Evolutionary conservation across 164 flowering plant species (phyloP).

Genomic region (Santalum album): DNA sequence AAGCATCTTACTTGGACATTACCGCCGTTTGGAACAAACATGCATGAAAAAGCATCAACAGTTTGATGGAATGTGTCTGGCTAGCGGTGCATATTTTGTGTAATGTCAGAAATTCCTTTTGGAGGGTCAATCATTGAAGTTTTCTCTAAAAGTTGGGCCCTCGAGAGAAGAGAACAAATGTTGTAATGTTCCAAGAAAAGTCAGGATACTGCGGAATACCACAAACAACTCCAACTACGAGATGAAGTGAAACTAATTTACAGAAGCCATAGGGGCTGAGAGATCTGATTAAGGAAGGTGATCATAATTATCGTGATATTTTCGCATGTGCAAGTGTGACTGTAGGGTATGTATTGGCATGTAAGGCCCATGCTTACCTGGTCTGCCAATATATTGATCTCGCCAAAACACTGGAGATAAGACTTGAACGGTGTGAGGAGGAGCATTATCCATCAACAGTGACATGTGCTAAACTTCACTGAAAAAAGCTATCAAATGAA

Average conservation of each 20-base stretch:
- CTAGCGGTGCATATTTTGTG: slow-evolving; percentile 6
- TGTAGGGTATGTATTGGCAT: too few relatives aligned
- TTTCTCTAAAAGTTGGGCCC: slow-evolving; percentile 7
- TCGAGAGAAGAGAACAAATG: background rate
- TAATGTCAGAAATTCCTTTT: slow-evolving; percentile 12
- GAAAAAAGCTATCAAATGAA: background rate
- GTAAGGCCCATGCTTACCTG: too few relatives aligned
- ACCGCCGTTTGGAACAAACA: slow-evolving; percentile 10
- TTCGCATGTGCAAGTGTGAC: too few relatives aligned
- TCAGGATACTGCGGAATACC: too few relatives aligned
- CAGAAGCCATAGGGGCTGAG: too few relatives aligned
- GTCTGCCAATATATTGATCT: too few relatives aligned
- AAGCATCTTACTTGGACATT: background rate
- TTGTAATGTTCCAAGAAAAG: background rate
- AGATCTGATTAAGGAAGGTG: too few relatives aligned
- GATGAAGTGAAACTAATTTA: too few relatives aligned
- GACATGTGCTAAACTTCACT: background rate
- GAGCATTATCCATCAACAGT: background rate
- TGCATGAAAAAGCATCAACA: slow-evolving; percentile 11
- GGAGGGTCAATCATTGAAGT: slow-evolving; percentile 18
- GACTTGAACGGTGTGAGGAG: slow-evolving; percentile 1
- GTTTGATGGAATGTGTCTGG: slow-evolving; percentile 13
- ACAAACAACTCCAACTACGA: too few relatives aligned
- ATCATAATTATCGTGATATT: too few relatives aligned
- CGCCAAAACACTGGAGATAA: background rate